Evolutionary conservation across 1,139 yeast species (phyloP).

Genomic region (Blastobotrys arbuscula): DNA sequence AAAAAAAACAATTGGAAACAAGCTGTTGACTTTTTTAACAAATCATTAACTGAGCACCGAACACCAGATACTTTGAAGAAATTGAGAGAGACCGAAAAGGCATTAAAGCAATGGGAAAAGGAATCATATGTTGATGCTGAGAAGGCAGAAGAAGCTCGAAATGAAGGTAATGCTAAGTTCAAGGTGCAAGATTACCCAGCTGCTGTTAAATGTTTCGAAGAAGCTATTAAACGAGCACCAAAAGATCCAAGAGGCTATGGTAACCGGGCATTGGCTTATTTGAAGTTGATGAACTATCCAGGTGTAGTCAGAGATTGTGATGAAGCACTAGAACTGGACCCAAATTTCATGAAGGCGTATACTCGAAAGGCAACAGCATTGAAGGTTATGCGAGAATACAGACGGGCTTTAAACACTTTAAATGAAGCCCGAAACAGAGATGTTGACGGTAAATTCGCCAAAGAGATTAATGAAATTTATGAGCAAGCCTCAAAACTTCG

Average conservation of each 20-base stretch:
- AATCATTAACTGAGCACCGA: constrained; percentile 94
- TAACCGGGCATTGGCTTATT: constrained; percentile 94
- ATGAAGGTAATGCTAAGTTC: constrained; percentile 84
- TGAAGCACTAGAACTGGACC: constrained; percentile 81
- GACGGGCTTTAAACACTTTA: constrained; percentile 76
- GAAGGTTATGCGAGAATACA: constrained; percentile 83
- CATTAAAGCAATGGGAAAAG: constrained; percentile 70
- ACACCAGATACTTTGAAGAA: constrained; percentile 89
- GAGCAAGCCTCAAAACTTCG: constrained; percentile 74
- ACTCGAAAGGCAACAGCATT: constrained; percentile 95
- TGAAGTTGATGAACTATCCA: constrained; percentile 94
- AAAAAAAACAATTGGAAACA: constrained; percentile 66
- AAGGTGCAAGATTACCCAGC: constrained; percentile 93
- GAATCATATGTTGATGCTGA: constrained; percentile 79
- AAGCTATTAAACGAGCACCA: constrained; percentile 95
- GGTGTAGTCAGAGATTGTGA: constrained; percentile 94
- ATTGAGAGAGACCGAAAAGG: constrained; percentile 82
- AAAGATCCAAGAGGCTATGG: constrained; percentile 96
- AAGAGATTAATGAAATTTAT: constrained; percentile 79
- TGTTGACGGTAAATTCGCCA: constrained; percentile 52
- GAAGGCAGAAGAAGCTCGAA: constrained; percentile 92
- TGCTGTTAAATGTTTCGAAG: constrained; percentile 91
- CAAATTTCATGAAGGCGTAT: constrained; percentile 86
- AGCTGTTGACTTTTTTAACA: constrained; percentile 79
- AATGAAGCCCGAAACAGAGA: constrained; percentile 74